phyloP scores from a whole-genome alignment of 169 alveolate species.

The Plasmodium sp. region DNA sequence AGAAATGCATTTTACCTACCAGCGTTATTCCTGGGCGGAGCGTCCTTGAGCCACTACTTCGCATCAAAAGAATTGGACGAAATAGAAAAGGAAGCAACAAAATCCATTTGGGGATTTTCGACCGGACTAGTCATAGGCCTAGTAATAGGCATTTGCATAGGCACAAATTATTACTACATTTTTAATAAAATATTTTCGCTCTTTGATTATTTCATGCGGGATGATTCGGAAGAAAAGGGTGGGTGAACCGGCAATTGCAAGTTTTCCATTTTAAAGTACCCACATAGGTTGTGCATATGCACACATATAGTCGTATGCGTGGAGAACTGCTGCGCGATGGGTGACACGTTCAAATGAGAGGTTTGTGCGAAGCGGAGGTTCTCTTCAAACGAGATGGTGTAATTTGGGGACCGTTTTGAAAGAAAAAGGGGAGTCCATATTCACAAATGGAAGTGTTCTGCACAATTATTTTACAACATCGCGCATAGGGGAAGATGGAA shows the following conservation, averaged over 20 bases:
- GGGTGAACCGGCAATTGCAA: neutral
- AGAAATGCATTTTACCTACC: conserved; percentile 68
- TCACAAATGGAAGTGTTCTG: neutral
- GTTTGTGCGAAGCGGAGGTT: neutral
- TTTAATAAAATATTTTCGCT: conserved; percentile 71
- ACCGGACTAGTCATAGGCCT: conserved; percentile 74
- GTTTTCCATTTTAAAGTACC: neutral
- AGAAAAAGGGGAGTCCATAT: neutral
- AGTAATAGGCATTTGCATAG: conserved; percentile 72
- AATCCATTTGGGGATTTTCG: conserved; percentile 75
- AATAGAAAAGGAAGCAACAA: conserved; percentile 67
- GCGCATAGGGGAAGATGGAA: neutral
- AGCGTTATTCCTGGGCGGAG: conserved; percentile 75
- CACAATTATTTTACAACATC: neutral
- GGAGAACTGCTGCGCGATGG: neutral
- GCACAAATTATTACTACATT: conserved; percentile 72
- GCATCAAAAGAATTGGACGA: conserved; percentile 76
- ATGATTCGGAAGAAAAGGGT: conserved; percentile 64
- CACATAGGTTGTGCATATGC: neutral
- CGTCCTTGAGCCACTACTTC: conserved; percentile 69
- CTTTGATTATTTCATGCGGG: conserved; percentile 69
- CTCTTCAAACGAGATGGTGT: neutral
- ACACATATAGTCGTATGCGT: neutral
- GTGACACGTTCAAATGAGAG: neutral
- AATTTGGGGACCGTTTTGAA: neutral